Evolutionary conservation across 106 monocot genomes (phyloP).

Genomic region (Hemerocallis citrina): DNA sequence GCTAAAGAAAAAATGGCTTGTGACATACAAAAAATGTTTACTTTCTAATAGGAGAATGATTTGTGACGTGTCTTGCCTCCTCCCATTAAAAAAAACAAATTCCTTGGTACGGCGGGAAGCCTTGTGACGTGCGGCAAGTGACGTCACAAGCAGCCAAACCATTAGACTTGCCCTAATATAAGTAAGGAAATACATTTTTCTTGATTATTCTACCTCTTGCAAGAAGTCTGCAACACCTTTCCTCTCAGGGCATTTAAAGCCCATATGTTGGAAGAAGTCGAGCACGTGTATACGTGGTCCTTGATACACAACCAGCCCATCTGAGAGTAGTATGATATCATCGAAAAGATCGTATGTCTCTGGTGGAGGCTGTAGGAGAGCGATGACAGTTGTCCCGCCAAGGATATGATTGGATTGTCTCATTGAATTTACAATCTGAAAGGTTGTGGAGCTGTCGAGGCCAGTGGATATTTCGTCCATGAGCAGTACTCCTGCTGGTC

Average conservation of each 20-base stretch:
- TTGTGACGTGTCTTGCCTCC: no score
- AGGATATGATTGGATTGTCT: constrained; percentile 36
- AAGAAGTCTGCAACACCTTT: constrained; percentile 48
- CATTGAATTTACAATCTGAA: constrained; percentile 39
- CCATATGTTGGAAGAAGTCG: constrained; percentile 36
- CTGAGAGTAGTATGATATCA: constrained; percentile 43
- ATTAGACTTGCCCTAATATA: neutral
- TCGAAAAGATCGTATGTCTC: constrained; percentile 48
- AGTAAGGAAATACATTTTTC: neutral
- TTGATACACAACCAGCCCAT: constrained; percentile 43
- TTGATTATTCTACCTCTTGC: constrained; percentile 27
- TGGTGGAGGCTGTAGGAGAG: constrained; percentile 38
- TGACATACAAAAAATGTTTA: no score
- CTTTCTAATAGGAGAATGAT: no score
- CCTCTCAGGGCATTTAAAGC: constrained; percentile 42
- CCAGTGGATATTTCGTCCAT: constrained; percentile 56
- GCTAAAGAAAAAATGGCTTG: neutral
- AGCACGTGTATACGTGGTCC: constrained; percentile 37
- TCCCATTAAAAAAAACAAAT: no score
- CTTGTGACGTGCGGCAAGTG: no score
- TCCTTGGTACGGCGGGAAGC: neutral
- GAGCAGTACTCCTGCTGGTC: constrained; percentile 37
- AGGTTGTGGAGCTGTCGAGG: constrained; percentile 49
- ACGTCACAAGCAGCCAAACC: no score
- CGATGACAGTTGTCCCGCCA: constrained; percentile 32